Evolutionary conservation across 2,329 filamentous ascomycete species (phyloP), one percentile per base, ranked within the genome.

Genomic region (Coniochaeta ligniaria): DNA sequence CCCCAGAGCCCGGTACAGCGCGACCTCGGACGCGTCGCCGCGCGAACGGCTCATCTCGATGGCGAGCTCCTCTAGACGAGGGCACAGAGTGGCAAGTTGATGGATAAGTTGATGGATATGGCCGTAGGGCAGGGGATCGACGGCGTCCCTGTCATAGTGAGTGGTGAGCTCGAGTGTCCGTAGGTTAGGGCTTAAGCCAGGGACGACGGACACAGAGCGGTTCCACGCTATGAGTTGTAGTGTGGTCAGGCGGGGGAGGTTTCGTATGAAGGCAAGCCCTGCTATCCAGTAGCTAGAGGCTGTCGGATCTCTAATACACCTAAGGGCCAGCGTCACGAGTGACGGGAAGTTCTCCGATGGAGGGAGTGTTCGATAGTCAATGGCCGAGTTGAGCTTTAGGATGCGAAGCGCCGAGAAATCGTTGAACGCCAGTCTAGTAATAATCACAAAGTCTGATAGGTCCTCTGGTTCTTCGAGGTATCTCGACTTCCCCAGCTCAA

Each of bases 81-180:
- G 60, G 17, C 62, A 63, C 17, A 59, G 41, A 3, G 59, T 50
- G n/a, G 54, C 50, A 43, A 63, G 61, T 9, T 58, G 45, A 16
- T 28, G 45, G 38, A 63, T 60, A 43, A 63, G 61, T 9, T 58
- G 45, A 16, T 28, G 45, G 38, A 63, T 60, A 31, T 60, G 52
- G 22, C 59, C 58, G 24, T 56, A 22, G 17, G 5, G 52, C n/a
- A 62, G 24, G 14, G 16, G 22, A 33, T 33, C 31, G 43, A 14
- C 9, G n/a, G 17, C 16, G 43, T 22, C 33, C 22, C 16, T 2
- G 11, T 24, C 4, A 16, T 1, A 2, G 7, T 17, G 6, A 1
- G 60, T 61, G 6, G 22, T 31, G 1, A 61, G 20, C 3, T 54
- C n/a, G 7, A 61, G 55, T 6, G 11, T 47, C 8, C 33, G 24